Evolutionary conservation across 2,329 filamentous ascomycete genomes (phyloP).

Genomic region (Colletotrichum spaethianum): DNA sequence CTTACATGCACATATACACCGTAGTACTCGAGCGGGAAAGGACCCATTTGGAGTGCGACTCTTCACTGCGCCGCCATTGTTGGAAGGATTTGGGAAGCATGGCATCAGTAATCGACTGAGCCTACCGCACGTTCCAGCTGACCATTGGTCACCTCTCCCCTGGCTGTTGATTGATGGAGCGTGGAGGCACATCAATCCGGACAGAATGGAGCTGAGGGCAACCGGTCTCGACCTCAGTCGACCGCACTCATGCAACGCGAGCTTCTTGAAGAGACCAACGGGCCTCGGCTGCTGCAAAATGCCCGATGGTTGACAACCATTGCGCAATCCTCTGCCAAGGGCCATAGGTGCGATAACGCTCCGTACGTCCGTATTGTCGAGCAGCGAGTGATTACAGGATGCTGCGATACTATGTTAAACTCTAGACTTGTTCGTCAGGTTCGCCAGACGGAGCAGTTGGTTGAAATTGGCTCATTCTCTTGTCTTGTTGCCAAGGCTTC

Average conservation of each 20-base stretch:
- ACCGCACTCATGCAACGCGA: background rate
- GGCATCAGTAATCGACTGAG: background rate
- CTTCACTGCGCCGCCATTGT: slow-evolving; percentile 2
- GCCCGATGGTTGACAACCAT: slow-evolving; percentile 5
- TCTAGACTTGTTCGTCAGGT: background rate
- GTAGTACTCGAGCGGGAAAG: background rate
- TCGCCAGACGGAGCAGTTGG: background rate
- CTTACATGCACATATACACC: too few species aligned
- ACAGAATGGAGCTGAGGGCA: slow-evolving; percentile 5
- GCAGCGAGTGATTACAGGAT: background rate
- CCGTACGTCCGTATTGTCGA: background rate
- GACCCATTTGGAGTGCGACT: slow-evolving; percentile 28
- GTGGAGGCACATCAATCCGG: slow-evolving; percentile 22
- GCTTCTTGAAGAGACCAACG: background rate
- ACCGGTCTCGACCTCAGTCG: background rate
- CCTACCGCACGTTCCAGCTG: background rate
- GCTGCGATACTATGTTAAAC: slow-evolving; percentile 1
- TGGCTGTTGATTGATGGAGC: slow-evolving; percentile 18
- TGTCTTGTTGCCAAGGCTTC: background rate
- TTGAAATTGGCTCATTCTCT: background rate
- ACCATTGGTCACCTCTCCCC: background rate
- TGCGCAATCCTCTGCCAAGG: slow-evolving; percentile 7
- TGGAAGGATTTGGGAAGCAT: background rate
- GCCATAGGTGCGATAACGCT: background rate
- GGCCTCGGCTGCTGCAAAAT: slow-evolving; percentile 15